phyloP scores from a whole-genome alignment of 2,329 filamentous ascomycete species.

The Talaromyces marneffei region DNA sequence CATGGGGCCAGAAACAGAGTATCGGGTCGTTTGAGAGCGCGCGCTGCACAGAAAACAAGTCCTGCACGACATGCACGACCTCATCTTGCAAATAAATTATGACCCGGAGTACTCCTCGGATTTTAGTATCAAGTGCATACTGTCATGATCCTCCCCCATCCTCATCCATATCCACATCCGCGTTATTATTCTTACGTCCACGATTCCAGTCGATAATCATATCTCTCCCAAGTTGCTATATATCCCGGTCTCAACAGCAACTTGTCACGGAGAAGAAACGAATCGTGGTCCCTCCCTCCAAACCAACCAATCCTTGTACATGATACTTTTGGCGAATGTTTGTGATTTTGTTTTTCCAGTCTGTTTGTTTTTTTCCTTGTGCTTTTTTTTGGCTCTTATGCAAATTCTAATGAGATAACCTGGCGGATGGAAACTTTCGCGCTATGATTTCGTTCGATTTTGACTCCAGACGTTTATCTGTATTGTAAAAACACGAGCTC shows the following conservation, averaged over 20 bases:
- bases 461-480: neutral
- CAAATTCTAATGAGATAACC: slow-evolving; percentile 15
- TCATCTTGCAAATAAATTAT: slow-evolving; percentile 7
- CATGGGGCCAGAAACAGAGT: slow-evolving; percentile 15
- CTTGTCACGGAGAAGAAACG: slow-evolving; percentile 19
- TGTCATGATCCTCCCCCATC: neutral
- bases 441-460: neutral
- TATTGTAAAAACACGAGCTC: neutral
- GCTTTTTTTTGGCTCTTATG: slow-evolving; percentile 9
- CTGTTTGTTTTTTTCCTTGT: slow-evolving; percentile 27
- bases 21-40: neutral
- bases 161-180: neutral
- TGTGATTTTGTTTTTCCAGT: neutral
- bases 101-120: neutral
- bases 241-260: slow-evolving; percentile 4
- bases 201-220: neutral
- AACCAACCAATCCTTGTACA: slow-evolving; percentile 30
- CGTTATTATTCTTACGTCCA: neutral
- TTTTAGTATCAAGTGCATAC: slow-evolving; percentile 3
- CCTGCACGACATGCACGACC: neutral
- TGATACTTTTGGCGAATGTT: slow-evolving; percentile 26
- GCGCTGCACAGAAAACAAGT: neutral
- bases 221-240: neutral
- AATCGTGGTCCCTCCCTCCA: slow-evolving; percentile 10
- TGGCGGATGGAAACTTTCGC: slow-evolving; percentile 7